Percentiles rank a stretch among this genome's conserved stretches.
Evolutionary conservation across 306 rosid species (phyloP).

Genomic region (Trifolium pratense): DNA sequence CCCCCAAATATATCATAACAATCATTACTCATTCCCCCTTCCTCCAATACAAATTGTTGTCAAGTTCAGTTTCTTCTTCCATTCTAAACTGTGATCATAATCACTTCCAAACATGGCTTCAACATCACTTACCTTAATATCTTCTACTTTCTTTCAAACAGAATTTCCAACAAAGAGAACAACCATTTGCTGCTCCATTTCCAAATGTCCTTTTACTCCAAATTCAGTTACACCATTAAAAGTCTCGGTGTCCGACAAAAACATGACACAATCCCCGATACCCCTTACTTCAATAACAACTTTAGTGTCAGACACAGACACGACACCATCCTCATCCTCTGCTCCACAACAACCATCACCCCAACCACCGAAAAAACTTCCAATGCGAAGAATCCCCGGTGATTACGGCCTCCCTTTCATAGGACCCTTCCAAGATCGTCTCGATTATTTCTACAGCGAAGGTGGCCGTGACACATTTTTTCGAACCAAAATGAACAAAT

Average conservation of each 20-base stretch:
- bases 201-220: background rate
- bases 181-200: background rate
- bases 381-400: conserved; percentile 73
- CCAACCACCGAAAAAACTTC: conserved; percentile 43
- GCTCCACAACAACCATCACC: background rate
- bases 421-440: conserved; percentile 73
- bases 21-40: background rate
- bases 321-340: no score
- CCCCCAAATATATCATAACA: background rate
- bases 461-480: conserved; percentile 80
- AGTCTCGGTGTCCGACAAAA: conserved; percentile 51
- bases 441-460: conserved; percentile 76
- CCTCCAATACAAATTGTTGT: background rate
- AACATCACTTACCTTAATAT: conserved; percentile 31
- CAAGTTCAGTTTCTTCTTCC: background rate
- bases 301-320: background rate
- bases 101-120: background rate
- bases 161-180: conserved; percentile 32
- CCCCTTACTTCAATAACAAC: background rate
- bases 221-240: conserved; percentile 33
- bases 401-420: conserved; percentile 71
- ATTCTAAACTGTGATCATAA: background rate
- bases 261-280: background rate
- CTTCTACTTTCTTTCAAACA: conserved; percentile 50
- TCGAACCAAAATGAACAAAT: conserved; percentile 58